Evolutionary conservation across 2,329 filamentous ascomycete genomes (phyloP).

Genomic region (Gaeumannomyces tritici): DNA sequence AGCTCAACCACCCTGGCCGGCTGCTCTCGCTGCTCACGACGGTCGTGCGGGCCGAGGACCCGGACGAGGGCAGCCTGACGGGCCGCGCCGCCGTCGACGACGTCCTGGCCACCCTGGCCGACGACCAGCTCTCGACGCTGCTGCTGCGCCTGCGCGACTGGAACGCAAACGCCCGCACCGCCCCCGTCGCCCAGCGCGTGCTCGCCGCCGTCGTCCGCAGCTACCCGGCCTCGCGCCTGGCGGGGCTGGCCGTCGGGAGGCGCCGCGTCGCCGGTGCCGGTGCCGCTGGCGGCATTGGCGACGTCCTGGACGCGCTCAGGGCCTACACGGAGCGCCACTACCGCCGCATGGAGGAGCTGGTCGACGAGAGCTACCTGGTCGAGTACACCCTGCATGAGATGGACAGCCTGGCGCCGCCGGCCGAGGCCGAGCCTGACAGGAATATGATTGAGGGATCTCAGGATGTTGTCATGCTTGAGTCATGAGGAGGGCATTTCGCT

Average conservation of each 20-base stretch:
- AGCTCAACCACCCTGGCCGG: constrained; percentile 87
- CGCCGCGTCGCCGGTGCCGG: constrained; percentile 19
- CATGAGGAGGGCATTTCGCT: neutral
- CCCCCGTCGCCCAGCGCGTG: constrained; percentile 76
- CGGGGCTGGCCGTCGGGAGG: constrained; percentile 54
- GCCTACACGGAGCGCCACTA: constrained; percentile 94
- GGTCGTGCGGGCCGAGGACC: constrained; percentile 55
- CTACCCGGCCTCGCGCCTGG: constrained; percentile 71
- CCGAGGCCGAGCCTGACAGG: neutral
- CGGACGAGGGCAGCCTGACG: constrained; percentile 53
- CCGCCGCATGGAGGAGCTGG: constrained; percentile 75
- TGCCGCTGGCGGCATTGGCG: constrained; percentile 49
- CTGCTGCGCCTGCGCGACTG: constrained; percentile 81
- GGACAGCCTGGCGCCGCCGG: constrained; percentile 56
- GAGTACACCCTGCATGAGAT: constrained; percentile 92
- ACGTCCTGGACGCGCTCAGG: constrained; percentile 77
- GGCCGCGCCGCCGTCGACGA: constrained; percentile 68
- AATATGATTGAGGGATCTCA: neutral
- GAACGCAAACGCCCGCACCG: constrained; percentile 91
- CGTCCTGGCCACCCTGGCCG: constrained; percentile 67
- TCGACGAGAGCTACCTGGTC: constrained; percentile 89
- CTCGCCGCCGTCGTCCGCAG: constrained; percentile 69
- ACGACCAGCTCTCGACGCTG: constrained; percentile 78
- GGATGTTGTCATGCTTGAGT: constrained; percentile 15
- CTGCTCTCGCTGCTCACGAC: constrained; percentile 75